Evolutionary conservation across 2,329 filamentous ascomycete genomes (phyloP), one percentile per base, ranked within the genome.

Genomic region (Aspergillus puulaauensis): DNA sequence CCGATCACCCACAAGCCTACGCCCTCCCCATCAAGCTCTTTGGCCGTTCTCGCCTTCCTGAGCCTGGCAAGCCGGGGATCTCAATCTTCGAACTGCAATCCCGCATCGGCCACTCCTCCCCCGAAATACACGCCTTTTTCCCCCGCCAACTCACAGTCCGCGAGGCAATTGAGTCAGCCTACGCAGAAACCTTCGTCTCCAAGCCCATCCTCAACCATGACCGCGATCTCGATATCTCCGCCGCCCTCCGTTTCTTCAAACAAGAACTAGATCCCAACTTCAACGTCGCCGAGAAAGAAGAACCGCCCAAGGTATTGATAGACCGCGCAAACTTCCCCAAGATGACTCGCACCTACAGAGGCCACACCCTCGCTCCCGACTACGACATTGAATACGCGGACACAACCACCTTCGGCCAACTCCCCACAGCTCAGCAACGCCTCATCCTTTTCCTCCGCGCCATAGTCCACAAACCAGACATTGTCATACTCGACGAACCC

Each of bases 1-100:
- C 93, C 1, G 95, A 99, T 69, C 95, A 99, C 67, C 95, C 95
- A 0, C 93, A 98, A 73, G 87, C 93, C 0, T 99, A 98, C 73
- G 91, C 90, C 0, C 84, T 93, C 23, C 93, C 93, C 0, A 88
- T 99, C 60, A 88, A 85, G 65, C 81, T 97, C 14, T 98, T 99
- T 70, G 91, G 92, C 1, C 86, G 86, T 21, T 89, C 88, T 54
- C 86, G 95, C 19, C 80, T 97, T 0, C 92, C 93, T 0, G 85
- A 89, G 55, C 83, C 84, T 0, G 90, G 89, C 0, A 73, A 84
- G 54, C 83, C 83, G 0, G 92, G 91, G 0, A 86, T 98, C 35
- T 96, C 91, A 0, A 89, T 97, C 58, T 98, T 96, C 80, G 93
- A 98, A 61, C 86, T 99, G 7, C 95, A 98, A 72, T 82, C 87